Percentiles rank a stretch among this genome's conserved stretches.
Evolutionary conservation across 2,329 filamentous ascomycete genomes (phyloP).

Genomic region (Monilinia fructigena): DNA sequence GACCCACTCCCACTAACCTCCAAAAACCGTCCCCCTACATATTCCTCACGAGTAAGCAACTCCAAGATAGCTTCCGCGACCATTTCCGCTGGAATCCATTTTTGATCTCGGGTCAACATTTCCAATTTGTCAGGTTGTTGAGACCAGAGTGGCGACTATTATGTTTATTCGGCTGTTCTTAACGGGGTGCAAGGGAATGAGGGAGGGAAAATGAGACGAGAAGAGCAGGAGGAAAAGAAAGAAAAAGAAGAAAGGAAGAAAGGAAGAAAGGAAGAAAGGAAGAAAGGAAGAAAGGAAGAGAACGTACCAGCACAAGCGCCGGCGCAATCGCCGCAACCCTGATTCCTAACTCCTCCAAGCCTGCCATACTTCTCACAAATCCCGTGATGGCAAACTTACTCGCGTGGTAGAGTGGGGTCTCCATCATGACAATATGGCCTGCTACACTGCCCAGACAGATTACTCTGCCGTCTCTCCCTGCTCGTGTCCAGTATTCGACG

Average conservation of each 20-base stretch:
- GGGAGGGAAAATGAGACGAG: neutral
- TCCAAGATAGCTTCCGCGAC: slow-evolving; percentile 39
- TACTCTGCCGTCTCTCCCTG: slow-evolving; percentile 27
- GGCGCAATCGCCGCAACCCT: slow-evolving; percentile 47
- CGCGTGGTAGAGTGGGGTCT: slow-evolving; percentile 41
- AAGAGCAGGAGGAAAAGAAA: neutral
- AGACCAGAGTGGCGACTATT: slow-evolving; percentile 10
- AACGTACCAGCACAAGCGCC: slow-evolving; percentile 41
- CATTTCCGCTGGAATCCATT: slow-evolving; percentile 44
- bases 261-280: neutral
- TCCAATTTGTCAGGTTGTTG: slow-evolving; percentile 6
- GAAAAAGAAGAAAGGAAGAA: neutral
- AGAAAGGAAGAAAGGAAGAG: neutral
- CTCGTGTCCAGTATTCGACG: slow-evolving; percentile 43
- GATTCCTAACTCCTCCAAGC: slow-evolving; percentile 42
- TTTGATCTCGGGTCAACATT: slow-evolving; percentile 5
- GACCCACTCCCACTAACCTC: slow-evolving; percentile 42
- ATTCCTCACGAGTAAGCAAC: slow-evolving; percentile 39
- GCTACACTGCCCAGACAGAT: slow-evolving; percentile 50
- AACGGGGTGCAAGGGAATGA: too few relatives aligned
- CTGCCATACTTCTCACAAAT: slow-evolving; percentile 14
- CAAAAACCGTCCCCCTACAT: slow-evolving; percentile 45
- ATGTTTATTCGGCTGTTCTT: neutral
- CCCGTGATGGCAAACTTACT: slow-evolving; percentile 21
- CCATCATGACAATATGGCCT: slow-evolving; percentile 43